phyloP scores from a whole-genome alignment of 495 filamentous ascomycete genomes.

The Evansstolkia leycettana region DNA sequence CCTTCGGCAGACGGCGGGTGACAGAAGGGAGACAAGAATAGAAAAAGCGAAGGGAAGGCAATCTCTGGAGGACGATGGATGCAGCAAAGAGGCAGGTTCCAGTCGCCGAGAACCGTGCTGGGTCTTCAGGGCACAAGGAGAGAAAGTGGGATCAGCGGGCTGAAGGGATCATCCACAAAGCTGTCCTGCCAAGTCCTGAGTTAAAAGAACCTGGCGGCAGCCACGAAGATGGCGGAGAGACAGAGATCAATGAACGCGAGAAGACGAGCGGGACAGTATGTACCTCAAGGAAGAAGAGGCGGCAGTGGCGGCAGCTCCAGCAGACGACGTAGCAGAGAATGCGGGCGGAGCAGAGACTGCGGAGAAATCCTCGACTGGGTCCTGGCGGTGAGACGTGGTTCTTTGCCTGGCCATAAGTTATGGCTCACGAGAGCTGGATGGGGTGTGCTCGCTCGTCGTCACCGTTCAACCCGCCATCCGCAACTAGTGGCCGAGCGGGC shows the following conservation, averaged over 20 bases:
- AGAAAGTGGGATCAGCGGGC: slow-evolving; percentile 1
- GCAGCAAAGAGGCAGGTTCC: not conserved
- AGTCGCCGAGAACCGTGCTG: not conserved
- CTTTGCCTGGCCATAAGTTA: slow-evolving; percentile 42
- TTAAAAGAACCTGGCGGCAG: slow-evolving; percentile 3
- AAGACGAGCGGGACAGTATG: slow-evolving; percentile 17
- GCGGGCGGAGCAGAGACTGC: slow-evolving; percentile 17
- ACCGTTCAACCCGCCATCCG: slow-evolving; percentile 40
- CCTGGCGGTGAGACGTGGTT: slow-evolving; percentile 34
- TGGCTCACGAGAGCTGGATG: slow-evolving; percentile 23
- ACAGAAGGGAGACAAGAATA: slow-evolving; percentile 1
- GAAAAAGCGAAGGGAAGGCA: slow-evolving; percentile 2
- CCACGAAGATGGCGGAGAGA: not conserved
- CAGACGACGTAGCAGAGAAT: slow-evolving; percentile 8
- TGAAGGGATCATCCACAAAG: slow-evolving; percentile 1
- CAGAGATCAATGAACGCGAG: slow-evolving; percentile 5
- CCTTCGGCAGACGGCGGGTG: slow-evolving; percentile 5
- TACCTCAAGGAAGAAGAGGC: slow-evolving; percentile 37
- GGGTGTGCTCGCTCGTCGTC: slow-evolving; percentile 21
- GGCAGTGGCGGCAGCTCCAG: slow-evolving; percentile 20
- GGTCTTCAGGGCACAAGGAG: not conserved
- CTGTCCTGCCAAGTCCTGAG: not conserved
- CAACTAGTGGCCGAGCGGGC: slow-evolving; percentile 15
- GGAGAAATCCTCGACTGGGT: slow-evolving; percentile 36
- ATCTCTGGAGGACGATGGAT: slow-evolving; percentile 1